Evolutionary conservation across 164 flowering plant genomes (phyloP).

Genomic region (Stephania cephalantha): DNA sequence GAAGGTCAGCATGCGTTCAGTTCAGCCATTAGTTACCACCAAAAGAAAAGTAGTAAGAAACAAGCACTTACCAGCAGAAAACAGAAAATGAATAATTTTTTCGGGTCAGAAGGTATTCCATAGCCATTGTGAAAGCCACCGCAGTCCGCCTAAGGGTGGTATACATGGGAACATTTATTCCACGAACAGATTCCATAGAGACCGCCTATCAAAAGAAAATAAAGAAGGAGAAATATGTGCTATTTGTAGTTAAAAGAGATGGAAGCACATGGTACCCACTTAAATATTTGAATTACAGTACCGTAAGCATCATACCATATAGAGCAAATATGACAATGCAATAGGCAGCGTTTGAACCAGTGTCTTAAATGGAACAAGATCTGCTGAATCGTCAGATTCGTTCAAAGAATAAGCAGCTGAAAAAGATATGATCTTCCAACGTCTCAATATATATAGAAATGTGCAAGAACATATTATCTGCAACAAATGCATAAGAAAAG

Average conservation of each 20-base stretch:
- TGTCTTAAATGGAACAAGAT: slow-evolving; percentile 45
- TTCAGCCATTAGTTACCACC: background rate
- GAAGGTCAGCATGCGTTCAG: background rate
- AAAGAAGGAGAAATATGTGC: background rate
- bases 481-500: background rate
- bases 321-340: slow-evolving; percentile 54
- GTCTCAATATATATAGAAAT: slow-evolving; percentile 54
- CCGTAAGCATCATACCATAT: slow-evolving; percentile 56
- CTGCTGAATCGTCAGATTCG: slow-evolving; percentile 21
- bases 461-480: slow-evolving; percentile 56
- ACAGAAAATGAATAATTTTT: slow-evolving; percentile 54
- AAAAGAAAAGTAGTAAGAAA: slow-evolving; percentile 1
- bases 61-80: slow-evolving; percentile 48
- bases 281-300: background rate
- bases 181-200: slow-evolving; percentile 80
- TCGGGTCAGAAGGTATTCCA: slow-evolving; percentile 58
- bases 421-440: slow-evolving; percentile 56
- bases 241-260: background rate
- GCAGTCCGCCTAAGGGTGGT: slow-evolving; percentile 86
- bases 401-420: slow-evolving; percentile 30
- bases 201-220: slow-evolving; percentile 39
- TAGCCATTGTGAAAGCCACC: slow-evolving; percentile 70
- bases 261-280: background rate
- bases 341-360: slow-evolving; percentile 60
- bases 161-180: slow-evolving; percentile 89